A percentile compares a stretch with the other conserved stretches of the same genome.
These are phyloP conservation scores for Trichoderma sp. DNA, from an alignment of 2,329 filamentous ascomycete species.

Conservation along the genomic window DNA sequence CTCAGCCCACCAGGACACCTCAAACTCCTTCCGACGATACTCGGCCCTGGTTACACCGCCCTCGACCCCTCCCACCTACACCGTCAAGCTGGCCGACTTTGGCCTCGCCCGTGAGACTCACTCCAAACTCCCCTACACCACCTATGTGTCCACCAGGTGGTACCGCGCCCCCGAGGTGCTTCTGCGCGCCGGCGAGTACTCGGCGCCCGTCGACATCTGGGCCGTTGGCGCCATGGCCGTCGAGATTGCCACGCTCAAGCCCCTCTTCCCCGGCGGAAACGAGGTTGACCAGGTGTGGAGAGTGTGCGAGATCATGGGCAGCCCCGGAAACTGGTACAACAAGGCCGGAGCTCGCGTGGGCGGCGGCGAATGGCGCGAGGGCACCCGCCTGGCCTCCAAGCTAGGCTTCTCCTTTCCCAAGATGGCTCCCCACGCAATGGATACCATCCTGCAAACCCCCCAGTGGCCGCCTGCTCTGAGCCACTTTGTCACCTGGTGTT, in stretches of 20 bases:
- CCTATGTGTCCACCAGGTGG: constrained; percentile 97
- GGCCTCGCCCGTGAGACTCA: constrained; percentile 96
- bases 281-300: constrained; percentile 99
- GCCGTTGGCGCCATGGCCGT: constrained; percentile 98
- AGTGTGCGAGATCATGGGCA: constrained; percentile 98
- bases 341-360: constrained; percentile 83
- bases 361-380: constrained; percentile 96
- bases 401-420: constrained; percentile 98
- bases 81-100: constrained; percentile 98
- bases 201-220: constrained; percentile 97
- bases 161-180: constrained; percentile 96
- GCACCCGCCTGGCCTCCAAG: constrained; percentile 87
- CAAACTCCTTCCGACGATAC: constrained; percentile 86
- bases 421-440: constrained; percentile 97
- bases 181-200: constrained; percentile 91
- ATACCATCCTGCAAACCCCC: constrained; percentile 83
- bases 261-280: constrained; percentile 93
- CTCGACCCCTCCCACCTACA: constrained; percentile 88
- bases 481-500: constrained; percentile 95
- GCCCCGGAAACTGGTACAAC: constrained; percentile 96
- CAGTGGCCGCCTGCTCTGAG: constrained; percentile 88
- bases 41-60: constrained; percentile 91
- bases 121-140: constrained; percentile 94
- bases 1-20: constrained; percentile 75
- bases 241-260: constrained; percentile 93